Conservation (phyloP, 306 rosid genomes). For the Amphicarpaea edgeworthii region DNA sequence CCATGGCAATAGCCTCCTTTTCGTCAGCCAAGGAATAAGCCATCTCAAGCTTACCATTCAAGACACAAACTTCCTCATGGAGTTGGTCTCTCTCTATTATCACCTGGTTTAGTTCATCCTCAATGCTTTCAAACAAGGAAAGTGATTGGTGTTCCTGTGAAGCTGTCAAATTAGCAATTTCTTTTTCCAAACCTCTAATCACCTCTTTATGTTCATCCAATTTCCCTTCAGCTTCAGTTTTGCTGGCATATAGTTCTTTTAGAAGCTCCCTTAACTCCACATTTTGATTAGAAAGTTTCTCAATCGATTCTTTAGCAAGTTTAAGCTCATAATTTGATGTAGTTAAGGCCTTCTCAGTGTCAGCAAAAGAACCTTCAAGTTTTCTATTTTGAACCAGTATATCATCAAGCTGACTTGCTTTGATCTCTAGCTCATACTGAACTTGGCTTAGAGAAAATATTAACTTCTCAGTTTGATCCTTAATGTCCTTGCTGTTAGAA, state of each 20-base stretch:
- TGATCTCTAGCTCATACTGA: conserved; percentile 71
- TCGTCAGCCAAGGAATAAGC: conserved; percentile 82
- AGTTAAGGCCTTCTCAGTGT: conserved; percentile 67
- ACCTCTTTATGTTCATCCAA: conserved; percentile 82
- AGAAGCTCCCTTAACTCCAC: conserved; percentile 69
- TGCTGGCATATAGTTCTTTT: conserved; percentile 65
- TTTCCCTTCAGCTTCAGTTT: conserved; percentile 67
- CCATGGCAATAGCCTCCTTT: conserved; percentile 86
- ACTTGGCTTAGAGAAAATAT: conserved; percentile 63
- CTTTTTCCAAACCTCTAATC: conserved; percentile 79
- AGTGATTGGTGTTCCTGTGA: conserved; percentile 66
- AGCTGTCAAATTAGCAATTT: conserved; percentile 70
- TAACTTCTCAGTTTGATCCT: conserved; percentile 80
- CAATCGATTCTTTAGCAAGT: conserved; percentile 65
- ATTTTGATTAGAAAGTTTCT: conserved; percentile 64
- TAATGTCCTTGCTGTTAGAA: conserved; percentile 73
- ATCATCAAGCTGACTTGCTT: conserved; percentile 70
- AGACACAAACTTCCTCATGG: conserved; percentile 62
- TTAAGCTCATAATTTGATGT: conserved; percentile 68
- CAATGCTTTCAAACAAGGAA: conserved; percentile 63
- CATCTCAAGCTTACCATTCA: conserved; percentile 81
- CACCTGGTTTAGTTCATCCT: conserved; percentile 69
- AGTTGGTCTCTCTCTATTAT: conserved; percentile 78
- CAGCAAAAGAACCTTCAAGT: conserved; percentile 67
- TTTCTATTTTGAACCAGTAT: conserved; percentile 58